Evolutionary conservation across 176 grass and related monocot genomes (phyloP).

Genomic region (Hsuehochloa calcarea): DNA sequence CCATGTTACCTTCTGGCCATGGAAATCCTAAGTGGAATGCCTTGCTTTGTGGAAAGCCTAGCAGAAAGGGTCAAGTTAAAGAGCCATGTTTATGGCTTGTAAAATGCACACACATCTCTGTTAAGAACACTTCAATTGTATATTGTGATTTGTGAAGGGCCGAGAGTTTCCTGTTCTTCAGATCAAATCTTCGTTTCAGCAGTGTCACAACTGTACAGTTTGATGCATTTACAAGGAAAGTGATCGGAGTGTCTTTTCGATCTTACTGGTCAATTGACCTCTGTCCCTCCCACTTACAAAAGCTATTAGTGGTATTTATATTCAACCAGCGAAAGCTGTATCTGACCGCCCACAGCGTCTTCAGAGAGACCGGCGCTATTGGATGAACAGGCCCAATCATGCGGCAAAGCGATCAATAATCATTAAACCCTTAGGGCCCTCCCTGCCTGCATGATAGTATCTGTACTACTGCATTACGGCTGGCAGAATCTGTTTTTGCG

Average conservation of each 20-base stretch:
- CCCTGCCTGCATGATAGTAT: neutral
- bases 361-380: neutral
- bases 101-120: neutral
- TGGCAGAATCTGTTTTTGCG: neutral
- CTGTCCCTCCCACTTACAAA: no score
- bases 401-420: neutral
- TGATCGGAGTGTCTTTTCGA: no score
- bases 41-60: neutral
- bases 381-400: neutral
- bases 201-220: no score
- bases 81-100: neutral
- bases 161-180: neutral
- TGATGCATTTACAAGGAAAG: no score
- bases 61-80: neutral
- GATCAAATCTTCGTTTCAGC: no score
- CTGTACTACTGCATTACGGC: neutral
- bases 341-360: neutral
- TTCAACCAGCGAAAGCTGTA: no score
- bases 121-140: neutral
- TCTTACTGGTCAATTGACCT: no score
- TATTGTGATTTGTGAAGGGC: neutral
- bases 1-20: neutral
- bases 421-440: neutral
- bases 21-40: neutral
- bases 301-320: no score